Evolutionary conservation across 2,329 filamentous ascomycete genomes (phyloP).

Genomic region (Emergomyces pasteurianus): DNA sequence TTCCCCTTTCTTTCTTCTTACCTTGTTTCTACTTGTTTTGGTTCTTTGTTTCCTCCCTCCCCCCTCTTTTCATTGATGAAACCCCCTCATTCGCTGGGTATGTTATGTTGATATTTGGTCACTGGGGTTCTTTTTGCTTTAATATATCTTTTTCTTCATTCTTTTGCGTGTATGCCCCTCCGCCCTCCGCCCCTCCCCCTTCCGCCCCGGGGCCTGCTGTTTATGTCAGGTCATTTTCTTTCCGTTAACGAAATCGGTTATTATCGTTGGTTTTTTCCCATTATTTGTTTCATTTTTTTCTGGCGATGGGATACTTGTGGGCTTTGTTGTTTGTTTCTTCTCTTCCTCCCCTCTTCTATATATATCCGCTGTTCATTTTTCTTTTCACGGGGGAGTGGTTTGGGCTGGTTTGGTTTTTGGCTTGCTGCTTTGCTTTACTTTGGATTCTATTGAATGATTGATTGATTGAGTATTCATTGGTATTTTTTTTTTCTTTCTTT

Average conservation of each 20-base stretch:
- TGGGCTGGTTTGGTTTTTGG: neutral
- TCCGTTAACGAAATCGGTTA: neutral
- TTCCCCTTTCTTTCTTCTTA: neutral
- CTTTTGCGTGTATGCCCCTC: neutral
- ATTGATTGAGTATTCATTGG: neutral
- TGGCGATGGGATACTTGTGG: neutral
- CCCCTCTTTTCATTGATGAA: neutral
- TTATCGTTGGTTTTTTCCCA: neutral
- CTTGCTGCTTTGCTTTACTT: neutral
- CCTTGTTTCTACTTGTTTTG: neutral
- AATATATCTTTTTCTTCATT: neutral
- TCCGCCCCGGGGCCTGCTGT: too few species aligned
- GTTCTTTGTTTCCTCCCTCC: neutral
- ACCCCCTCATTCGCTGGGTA: neutral
- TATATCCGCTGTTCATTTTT: neutral
- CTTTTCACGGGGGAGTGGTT: neutral
- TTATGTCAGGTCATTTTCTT: neutral
- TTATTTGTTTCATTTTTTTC: neutral
- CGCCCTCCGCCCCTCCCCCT: too few species aligned
- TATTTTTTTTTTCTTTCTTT: neutral
- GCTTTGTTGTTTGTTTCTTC: slow-evolving; percentile 6
- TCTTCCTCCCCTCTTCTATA: slow-evolving; percentile 15
- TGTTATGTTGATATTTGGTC: neutral
- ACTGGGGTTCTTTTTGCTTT: neutral
- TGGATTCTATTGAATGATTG: neutral